Evolutionary conservation across 192 early-diverging fungal genomes (phyloP).

Genomic region (Coemansia sp.): DNA sequence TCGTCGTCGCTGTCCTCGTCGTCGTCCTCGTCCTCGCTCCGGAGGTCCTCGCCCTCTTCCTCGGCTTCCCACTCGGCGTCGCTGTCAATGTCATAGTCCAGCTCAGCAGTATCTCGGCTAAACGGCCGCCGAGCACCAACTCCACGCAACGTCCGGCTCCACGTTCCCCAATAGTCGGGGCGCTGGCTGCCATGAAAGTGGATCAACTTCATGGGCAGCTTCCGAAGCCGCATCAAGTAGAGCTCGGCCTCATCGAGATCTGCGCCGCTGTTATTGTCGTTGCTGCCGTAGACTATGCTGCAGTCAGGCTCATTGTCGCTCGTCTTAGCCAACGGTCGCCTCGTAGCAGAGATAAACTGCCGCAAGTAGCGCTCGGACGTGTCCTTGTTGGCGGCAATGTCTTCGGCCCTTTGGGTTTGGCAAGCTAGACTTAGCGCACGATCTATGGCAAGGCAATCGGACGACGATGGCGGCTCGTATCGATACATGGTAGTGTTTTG

Average conservation of each 20-base stretch:
- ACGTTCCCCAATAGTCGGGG: conserved; percentile 66
- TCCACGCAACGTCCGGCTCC: conserved; percentile 63
- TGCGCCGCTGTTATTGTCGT: too few relatives aligned
- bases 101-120: conserved; percentile 58
- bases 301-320: neutral
- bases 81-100: conserved; percentile 90
- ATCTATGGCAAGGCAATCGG: conserved; percentile 47
- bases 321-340: neutral
- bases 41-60: conserved; percentile 86
- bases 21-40: conserved; percentile 76
- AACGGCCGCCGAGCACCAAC: conserved; percentile 67
- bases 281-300: neutral
- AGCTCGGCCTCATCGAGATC: conserved; percentile 38
- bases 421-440: conserved; percentile 5
- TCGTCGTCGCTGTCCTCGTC: conserved; percentile 45
- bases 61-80: conserved; percentile 88
- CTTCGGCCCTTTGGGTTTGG: too few relatives aligned
- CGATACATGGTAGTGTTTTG: conserved; percentile 30
- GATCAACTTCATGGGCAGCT: conserved; percentile 31
- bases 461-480: conserved; percentile 22
- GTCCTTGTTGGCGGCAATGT: neutral
- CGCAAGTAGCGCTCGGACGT: conserved; percentile 4
- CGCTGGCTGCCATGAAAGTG: conserved; percentile 37
- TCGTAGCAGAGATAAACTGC: neutral
- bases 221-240: conserved; percentile 15